phyloP scores from a whole-genome alignment of 495 filamentous ascomycete species.

The Penicillium simplicissimum region DNA sequence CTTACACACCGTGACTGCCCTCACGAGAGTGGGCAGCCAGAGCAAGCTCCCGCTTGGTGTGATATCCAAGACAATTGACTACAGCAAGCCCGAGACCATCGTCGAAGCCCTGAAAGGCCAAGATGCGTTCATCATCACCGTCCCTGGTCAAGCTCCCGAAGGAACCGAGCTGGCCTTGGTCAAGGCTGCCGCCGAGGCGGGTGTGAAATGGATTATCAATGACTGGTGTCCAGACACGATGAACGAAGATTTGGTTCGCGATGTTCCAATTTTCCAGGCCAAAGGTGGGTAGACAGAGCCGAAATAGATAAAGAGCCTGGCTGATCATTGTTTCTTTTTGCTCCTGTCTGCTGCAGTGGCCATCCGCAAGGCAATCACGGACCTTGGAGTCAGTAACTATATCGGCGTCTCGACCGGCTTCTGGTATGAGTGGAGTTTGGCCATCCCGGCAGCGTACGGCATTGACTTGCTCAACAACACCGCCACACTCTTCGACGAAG shows the following conservation, averaged over 20 bases:
- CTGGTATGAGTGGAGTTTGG: slow-evolving; percentile 57
- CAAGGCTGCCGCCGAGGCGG: slow-evolving; percentile 60
- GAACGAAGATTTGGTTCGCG: slow-evolving; percentile 37
- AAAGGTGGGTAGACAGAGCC: slow-evolving; percentile 3
- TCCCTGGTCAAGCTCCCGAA: slow-evolving; percentile 40
- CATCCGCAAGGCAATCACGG: slow-evolving; percentile 36
- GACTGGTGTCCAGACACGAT: slow-evolving; percentile 47
- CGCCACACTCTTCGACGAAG: slow-evolving; percentile 52
- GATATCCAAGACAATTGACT: slow-evolving; percentile 44
- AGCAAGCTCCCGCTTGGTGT: slow-evolving; percentile 46
- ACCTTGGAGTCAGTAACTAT: slow-evolving; percentile 48
- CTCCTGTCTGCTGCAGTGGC: not conserved
- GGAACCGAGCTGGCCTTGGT: slow-evolving; percentile 51
- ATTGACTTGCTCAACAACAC: slow-evolving; percentile 43
- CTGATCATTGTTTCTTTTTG: not conserved
- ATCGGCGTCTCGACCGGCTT: slow-evolving; percentile 49
- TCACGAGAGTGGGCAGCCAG: slow-evolving; percentile 48
- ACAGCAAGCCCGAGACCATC: slow-evolving; percentile 45
- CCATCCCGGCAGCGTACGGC: slow-evolving; percentile 35
- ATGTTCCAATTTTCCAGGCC: slow-evolving; percentile 28
- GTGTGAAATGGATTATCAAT: slow-evolving; percentile 62
- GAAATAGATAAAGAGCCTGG: no score
- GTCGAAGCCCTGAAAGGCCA: slow-evolving; percentile 51
- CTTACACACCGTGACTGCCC: slow-evolving; percentile 54
- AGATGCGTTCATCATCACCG: slow-evolving; percentile 61